Evolutionary conservation across 495 filamentous ascomycete species (phyloP).

Genomic region (Neurospora sp.): DNA sequence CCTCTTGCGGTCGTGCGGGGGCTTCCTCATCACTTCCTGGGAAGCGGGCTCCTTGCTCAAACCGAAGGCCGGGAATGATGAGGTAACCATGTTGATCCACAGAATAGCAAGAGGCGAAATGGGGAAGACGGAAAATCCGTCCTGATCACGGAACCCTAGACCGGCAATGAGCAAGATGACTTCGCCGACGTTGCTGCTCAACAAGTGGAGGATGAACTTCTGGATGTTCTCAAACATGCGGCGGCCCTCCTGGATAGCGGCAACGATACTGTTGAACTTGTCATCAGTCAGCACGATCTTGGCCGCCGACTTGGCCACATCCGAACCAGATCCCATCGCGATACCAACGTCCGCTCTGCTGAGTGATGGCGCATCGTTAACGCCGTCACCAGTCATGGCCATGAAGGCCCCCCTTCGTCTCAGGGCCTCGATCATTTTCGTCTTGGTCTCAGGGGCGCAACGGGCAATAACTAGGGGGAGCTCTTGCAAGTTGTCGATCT

Average conservation of each 20-base stretch:
- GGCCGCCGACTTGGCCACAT: conserved; percentile 82
- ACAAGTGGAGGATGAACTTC: conserved; percentile 69
- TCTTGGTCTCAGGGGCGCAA: conserved; percentile 57
- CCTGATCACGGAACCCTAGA: conserved; percentile 57
- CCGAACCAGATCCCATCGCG: conserved; percentile 78
- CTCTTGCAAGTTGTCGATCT: conserved; percentile 48
- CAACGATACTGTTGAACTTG: conserved; percentile 75
- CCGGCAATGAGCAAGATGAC: conserved; percentile 62
- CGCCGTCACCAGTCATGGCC: conserved; percentile 67
- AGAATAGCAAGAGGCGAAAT: conserved; percentile 65
- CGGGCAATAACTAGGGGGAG: conserved; percentile 57
- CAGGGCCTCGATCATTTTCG: conserved; percentile 57
- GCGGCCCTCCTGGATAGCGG: conserved; percentile 61
- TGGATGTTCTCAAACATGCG: conserved; percentile 74
- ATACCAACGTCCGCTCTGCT: conserved; percentile 75
- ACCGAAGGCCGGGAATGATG: conserved; percentile 64
- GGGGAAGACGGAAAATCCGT: conserved; percentile 60
- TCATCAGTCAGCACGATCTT: conserved; percentile 85
- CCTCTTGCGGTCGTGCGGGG: conserved; percentile 54
- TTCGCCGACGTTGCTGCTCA: conserved; percentile 66
- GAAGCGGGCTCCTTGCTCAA: conserved; percentile 61
- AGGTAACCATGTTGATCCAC: conserved; percentile 73
- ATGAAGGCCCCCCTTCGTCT: conserved; percentile 50
- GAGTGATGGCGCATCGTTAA: conserved; percentile 76
- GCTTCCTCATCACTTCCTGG: conserved; percentile 58